Conservation (phyloP, 2,329 filamentous ascomycete species). For the Sordariomycetes sp. region DNA sequence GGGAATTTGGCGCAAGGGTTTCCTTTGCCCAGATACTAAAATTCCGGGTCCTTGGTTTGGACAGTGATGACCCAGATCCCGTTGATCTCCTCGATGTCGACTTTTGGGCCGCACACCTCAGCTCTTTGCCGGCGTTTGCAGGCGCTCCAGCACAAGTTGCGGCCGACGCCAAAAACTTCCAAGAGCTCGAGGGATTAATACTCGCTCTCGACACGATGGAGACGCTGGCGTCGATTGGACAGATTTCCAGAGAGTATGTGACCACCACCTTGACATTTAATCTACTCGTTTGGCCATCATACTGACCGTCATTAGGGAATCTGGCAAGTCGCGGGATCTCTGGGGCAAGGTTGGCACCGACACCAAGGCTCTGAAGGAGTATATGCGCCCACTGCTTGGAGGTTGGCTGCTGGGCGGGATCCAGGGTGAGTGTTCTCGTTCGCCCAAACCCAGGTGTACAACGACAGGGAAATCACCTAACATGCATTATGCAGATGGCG, state of each 20-base stretch:
- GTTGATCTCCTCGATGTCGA: slow-evolving; percentile 24
- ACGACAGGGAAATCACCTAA: slow-evolving; percentile 1
- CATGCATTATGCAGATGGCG: slow-evolving; percentile 35
- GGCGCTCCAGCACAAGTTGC: slow-evolving; percentile 31
- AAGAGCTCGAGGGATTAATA: slow-evolving; percentile 59
- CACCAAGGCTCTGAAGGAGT: slow-evolving; percentile 42
- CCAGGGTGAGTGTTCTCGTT: slow-evolving; percentile 33
- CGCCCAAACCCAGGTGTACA: background rate
- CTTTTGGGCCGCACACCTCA: slow-evolving; percentile 26
- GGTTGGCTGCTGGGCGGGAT: slow-evolving; percentile 50
- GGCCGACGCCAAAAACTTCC: slow-evolving; percentile 49
- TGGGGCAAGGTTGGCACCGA: slow-evolving; percentile 42
- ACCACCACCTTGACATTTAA: background rate
- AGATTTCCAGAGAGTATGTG: slow-evolving; percentile 40
- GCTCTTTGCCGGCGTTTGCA: slow-evolving; percentile 2
- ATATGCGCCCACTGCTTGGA: slow-evolving; percentile 50
- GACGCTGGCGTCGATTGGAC: slow-evolving; percentile 47
- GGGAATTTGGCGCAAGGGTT: slow-evolving; percentile 39
- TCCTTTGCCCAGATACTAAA: slow-evolving; percentile 36
- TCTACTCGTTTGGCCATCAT: background rate
- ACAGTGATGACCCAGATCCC: slow-evolving; percentile 24
- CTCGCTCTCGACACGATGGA: slow-evolving; percentile 58
- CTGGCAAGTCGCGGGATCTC: slow-evolving; percentile 32
- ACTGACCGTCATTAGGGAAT: slow-evolving; percentile 10
- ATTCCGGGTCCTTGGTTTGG: slow-evolving; percentile 17